Base-by-base conservation (phyloP, 805 yeast genomes). In the Blastobotrys terrestris region DNA sequence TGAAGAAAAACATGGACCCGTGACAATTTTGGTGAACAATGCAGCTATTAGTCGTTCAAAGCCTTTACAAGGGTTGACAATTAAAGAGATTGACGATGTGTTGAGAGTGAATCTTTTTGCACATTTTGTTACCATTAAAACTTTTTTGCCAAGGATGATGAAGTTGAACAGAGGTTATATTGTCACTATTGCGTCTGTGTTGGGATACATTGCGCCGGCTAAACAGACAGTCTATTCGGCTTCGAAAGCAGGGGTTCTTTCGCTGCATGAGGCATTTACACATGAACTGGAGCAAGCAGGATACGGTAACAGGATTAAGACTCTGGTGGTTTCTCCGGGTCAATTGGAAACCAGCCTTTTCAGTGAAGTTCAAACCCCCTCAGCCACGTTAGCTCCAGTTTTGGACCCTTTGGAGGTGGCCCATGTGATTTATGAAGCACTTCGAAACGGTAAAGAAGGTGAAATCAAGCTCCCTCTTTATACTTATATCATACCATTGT, bases 141-240 rank as follows among this genome's bases (percentile, higher is more conserved):
- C 80, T 0, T 84, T 88, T 60, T 68, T 91, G 13, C 95, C 96
- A 0, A 79, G 70, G 42, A 87, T 92, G 92, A 56, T 87, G 1
- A 64, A 58, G 18, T 55, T 64, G 18, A 72, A 75, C 53, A 71
- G 92, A 45, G 97, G 97, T 0, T 86, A 82, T 64, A 75, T 92
- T 18, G 81, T 91, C 31, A 87, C 90, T 2, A 73, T 92, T 41
- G 88, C 95, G 0, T 88, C 96, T 0, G 90, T 87, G 0, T 72
- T 92, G 51, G 97, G 97, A 0, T 83, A 84, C 57, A 76, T 87
- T 74, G 77, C 94, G 0, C 97, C 97, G 0, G 91, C 95, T 7
- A 74, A 85, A 19, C 73, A 88, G 53, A 72, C 72, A 5, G 86
- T 86, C 0, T 92, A 92, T 63, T 96, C 96, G 0, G 96, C 97